Evolutionary conservation across 2,329 filamentous ascomycete species (phyloP).

Genomic region (Diplodia corticola): DNA sequence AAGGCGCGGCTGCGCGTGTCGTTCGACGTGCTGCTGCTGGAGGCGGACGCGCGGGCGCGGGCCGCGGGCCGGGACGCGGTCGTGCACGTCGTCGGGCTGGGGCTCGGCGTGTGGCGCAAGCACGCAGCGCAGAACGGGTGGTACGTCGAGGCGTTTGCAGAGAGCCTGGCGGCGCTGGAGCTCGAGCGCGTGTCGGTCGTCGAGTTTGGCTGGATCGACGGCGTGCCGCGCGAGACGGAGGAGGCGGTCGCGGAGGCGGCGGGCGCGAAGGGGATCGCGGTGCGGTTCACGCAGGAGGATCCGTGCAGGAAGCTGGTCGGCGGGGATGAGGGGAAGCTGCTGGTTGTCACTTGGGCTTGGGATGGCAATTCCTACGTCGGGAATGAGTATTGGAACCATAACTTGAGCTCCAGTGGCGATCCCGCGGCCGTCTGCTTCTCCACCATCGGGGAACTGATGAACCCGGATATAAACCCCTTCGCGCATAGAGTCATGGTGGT

Average conservation of each 20-base stretch:
- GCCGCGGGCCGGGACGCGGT: slow-evolving; percentile 29
- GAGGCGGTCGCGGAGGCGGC: slow-evolving; percentile 22
- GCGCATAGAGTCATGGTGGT: slow-evolving; percentile 12
- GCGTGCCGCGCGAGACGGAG: slow-evolving; percentile 19
- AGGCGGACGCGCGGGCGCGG: slow-evolving; percentile 30
- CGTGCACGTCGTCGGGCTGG: slow-evolving; percentile 28
- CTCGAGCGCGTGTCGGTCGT: slow-evolving; percentile 28
- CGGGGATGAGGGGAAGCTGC: slow-evolving; percentile 27
- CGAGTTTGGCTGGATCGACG: slow-evolving; percentile 34
- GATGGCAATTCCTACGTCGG: slow-evolving; percentile 38
- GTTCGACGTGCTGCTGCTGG: slow-evolving; percentile 33
- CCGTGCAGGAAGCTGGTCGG: slow-evolving; percentile 33
- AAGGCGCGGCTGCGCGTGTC: slow-evolving; percentile 33
- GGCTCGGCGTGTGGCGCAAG: slow-evolving; percentile 37
- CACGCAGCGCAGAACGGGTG: slow-evolving; percentile 26
- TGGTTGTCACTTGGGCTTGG: slow-evolving; percentile 38
- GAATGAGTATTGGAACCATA: slow-evolving; percentile 37
- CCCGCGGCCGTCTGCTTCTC: slow-evolving; percentile 38
- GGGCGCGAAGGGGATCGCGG: slow-evolving; percentile 25
- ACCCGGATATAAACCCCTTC: slow-evolving; percentile 33
- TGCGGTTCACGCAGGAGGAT: slow-evolving; percentile 32
- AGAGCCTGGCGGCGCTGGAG: slow-evolving; percentile 26
- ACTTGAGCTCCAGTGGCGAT: slow-evolving; percentile 32
- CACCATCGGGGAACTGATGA: slow-evolving; percentile 37
- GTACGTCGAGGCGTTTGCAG: slow-evolving; percentile 31